Evolutionary conservation across 2,329 filamentous ascomycete species (phyloP), one percentile per base, ranked within the genome.

Genomic region (Ophiocordyceps camponoti-floridani): DNA sequence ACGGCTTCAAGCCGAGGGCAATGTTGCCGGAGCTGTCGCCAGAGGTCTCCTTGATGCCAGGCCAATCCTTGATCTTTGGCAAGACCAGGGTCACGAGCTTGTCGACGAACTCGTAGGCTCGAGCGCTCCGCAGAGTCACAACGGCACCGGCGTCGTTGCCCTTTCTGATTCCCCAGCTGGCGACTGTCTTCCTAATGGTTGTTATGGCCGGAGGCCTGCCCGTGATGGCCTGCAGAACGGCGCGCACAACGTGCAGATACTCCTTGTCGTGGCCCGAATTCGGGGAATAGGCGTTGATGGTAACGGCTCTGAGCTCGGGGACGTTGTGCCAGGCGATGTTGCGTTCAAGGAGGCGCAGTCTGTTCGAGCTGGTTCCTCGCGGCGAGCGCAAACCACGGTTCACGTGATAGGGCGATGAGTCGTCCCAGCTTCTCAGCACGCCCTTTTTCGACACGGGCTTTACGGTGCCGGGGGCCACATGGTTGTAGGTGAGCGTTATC

Each of bases 51-150:
- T 64, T 58, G 46, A 77, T 56, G 18, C 91, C 91, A 46, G 75
- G 77, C 83, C 86, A 98, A 54, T 98, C 91, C 70, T 96, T 98
- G 64, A 98, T 93, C 57, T 80, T 84, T 37, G 91, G 91, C 58
- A 96, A 72, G 6, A 98, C 88, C 9, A 96, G 69, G 58, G 94
- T 86, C 45, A 96, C 71, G 52, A 87, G 69, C 67, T 94, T 94
- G 56, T 89, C 83, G 41, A 98, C 59, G 61, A 98, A 95, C 60
- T 95, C 82, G 50, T 85, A 84, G 55, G 93, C 91, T 47, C 81
- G 74, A 59, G 91, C 82, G 28, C 85, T 86, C 46, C 72, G 69
- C 49, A 98, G 65, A 26, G 84, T 81, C 43, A 77, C 79, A 57
- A 89, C 95, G 52, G 84, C 77, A 47, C 84, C 77, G 27, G 85